These are phyloP conservation scores for Bacterosira constricta DNA, from an alignment of 108 stramenopile species.

Conservation along the genomic window DNA sequence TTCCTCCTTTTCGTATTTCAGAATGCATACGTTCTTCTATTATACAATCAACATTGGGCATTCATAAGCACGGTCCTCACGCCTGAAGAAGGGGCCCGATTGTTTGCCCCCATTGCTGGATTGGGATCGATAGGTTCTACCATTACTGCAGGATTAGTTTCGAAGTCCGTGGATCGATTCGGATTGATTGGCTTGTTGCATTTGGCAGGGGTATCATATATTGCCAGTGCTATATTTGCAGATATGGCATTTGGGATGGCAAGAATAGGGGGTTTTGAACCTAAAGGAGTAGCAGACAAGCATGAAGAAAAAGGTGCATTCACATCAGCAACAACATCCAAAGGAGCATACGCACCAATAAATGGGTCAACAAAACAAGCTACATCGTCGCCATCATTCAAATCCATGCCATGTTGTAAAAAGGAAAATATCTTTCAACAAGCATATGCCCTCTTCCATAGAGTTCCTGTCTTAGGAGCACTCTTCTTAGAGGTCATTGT, in stretches of 20 bases:
- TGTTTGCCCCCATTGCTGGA: slow-evolving; percentile 82
- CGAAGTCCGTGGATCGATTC: slow-evolving; percentile 31
- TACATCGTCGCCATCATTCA: neutral
- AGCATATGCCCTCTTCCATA: slow-evolving; percentile 42
- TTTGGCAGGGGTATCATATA: slow-evolving; percentile 51
- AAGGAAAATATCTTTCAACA: slow-evolving; percentile 41
- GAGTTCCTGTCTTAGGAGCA: slow-evolving; percentile 60
- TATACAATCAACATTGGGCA: slow-evolving; percentile 87
- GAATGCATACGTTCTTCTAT: slow-evolving; percentile 81
- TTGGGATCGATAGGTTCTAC: slow-evolving; percentile 70
- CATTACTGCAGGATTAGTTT: slow-evolving; percentile 58
- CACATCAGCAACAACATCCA: neutral
- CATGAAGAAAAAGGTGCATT: slow-evolving; percentile 2
- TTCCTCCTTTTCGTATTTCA: slow-evolving; percentile 76
- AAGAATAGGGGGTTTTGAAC: slow-evolving; percentile 63
- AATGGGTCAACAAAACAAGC: neutral
- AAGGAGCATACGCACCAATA: slow-evolving; percentile 6
- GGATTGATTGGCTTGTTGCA: slow-evolving; percentile 66
- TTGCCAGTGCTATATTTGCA: slow-evolving; percentile 48
- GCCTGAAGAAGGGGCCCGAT: slow-evolving; percentile 67
- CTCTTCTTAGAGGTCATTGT: slow-evolving; percentile 59
- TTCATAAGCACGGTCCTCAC: slow-evolving; percentile 78
- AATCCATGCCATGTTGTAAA: slow-evolving; percentile 14
- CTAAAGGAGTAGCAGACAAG: slow-evolving; percentile 30
- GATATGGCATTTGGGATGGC: slow-evolving; percentile 47